Conservation (phyloP, 2,329 filamentous ascomycete species). For the Pseudogymnoascus sp. region DNA sequence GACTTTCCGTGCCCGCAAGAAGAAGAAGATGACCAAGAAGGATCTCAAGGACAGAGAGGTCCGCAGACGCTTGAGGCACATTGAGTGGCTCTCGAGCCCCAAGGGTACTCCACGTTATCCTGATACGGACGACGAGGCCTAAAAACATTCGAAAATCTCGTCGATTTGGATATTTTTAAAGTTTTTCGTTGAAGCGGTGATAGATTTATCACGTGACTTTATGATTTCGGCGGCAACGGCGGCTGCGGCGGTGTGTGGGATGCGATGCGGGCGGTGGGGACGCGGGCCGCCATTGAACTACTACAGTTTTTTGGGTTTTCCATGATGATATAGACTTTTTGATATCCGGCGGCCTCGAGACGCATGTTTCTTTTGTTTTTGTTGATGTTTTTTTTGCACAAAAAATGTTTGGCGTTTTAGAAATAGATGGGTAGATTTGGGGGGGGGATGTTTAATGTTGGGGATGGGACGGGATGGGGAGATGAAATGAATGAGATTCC, state of each 20-base stretch:
- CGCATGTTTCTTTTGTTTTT: constrained; percentile 3
- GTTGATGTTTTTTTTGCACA: background rate
- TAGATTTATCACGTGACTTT: background rate
- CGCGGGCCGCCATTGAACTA: constrained; percentile 1
- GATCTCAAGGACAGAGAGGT: constrained; percentile 91
- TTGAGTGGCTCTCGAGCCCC: constrained; percentile 74
- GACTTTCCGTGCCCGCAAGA: constrained; percentile 85
- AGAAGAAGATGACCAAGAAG: constrained; percentile 98
- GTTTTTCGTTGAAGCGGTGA: background rate
- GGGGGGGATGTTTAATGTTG: background rate
- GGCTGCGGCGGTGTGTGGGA: background rate
- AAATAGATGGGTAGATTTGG: constrained; percentile 1
- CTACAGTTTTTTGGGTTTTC: background rate
- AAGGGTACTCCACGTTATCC: constrained; percentile 47
- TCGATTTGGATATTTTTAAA: background rate
- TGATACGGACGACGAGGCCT: constrained; percentile 24
- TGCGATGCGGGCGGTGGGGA: background rate
- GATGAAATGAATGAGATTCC: constrained; percentile 3
- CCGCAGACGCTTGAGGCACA: constrained; percentile 76
- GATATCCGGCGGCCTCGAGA: constrained; percentile 7
- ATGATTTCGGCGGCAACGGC: background rate
- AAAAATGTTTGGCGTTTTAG: constrained; percentile 7
- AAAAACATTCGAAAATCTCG: background rate
- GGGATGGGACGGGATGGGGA: background rate
- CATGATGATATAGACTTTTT: constrained; percentile 7